Evolutionary conservation across 2,329 filamentous ascomycete genomes (phyloP).

Genomic region (Purpureocillium lavendulum): DNA sequence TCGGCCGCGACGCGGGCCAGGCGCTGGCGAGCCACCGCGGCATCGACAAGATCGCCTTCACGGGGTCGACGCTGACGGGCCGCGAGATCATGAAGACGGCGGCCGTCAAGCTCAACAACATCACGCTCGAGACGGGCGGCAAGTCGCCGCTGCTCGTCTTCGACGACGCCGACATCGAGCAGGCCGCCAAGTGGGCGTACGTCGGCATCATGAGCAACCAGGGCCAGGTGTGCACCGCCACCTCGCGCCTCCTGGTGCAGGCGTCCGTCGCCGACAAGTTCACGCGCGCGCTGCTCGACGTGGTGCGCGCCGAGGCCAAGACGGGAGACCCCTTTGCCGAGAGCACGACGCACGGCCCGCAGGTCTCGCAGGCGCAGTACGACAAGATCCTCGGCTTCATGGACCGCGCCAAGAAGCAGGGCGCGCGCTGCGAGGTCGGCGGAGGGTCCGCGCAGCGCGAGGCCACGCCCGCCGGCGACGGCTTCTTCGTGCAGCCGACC

Average conservation of each 20-base stretch:
- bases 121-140: constrained; percentile 59
- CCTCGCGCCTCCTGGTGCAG: constrained; percentile 57
- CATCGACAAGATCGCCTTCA: constrained; percentile 73
- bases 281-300: constrained; percentile 50
- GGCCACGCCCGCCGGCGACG: constrained; percentile 18
- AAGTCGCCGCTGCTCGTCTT: constrained; percentile 60
- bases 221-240: constrained; percentile 59
- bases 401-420: constrained; percentile 59
- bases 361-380: constrained; percentile 63
- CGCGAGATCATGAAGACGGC: constrained; percentile 70
- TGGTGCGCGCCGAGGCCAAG: constrained; percentile 49
- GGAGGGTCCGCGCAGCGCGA: constrained; percentile 39
- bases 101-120: constrained; percentile 55
- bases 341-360: constrained; percentile 65
- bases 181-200: constrained; percentile 54
- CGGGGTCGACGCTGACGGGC: constrained; percentile 65
- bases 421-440: constrained; percentile 57
- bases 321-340: constrained; percentile 65
- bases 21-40: constrained; percentile 59
- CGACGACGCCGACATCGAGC: constrained; percentile 56
- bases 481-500: constrained; percentile 38
- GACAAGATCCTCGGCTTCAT: constrained; percentile 64
- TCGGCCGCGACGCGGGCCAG: constrained; percentile 58
- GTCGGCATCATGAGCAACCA: constrained; percentile 49
- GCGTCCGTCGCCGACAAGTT: constrained; percentile 55